Base-by-base conservation (phyloP, 2,329 filamentous ascomycete genomes). In the Sordariomycetes sp. region DNA sequence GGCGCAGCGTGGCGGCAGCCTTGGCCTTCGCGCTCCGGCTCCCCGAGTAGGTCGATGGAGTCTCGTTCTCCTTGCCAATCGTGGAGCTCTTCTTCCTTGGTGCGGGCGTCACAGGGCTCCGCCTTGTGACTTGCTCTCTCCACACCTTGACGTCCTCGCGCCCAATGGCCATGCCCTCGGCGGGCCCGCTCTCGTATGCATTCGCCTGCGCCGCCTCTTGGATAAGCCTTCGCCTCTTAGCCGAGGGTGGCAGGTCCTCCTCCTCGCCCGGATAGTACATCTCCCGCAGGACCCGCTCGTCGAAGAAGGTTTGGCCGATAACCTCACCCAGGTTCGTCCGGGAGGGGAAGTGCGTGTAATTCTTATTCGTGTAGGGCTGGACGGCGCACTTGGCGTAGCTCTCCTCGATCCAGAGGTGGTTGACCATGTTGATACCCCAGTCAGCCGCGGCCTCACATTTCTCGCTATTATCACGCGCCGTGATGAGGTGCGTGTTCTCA, bases 391-490 rank as follows among this genome's bases (percentile, higher is more conserved):
- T 90, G 1, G 93, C 90, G 68, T 97, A 99, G 71, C 91, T 95
- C 68, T 99, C 94, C 71, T 99, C 94, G 53, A 99, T 80, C 94
- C 94, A 99, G 1, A 99, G 79, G 69, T 99, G 94, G 69, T 97
- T 99, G 65, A 96, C 77, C 65, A 96, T 87, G 59, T 90, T 77
- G 58, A 97, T 86, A 57, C 88, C 87, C 94, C 94, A 99, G 72
- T 97, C 94, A 61, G 84, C 82, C 0, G 94, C 94, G 1, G 94
- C 94, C 43, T 88, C 86, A 69, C 89, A 97, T 72, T 99, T 99
- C 68, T 97, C 94, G 67, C 93, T 95, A 59, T 85, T 84, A 60
- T 87, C 85, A 65, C 96, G 88, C 4, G 94, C 94, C 0, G 93
- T 96, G 65, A 99, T 87, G 1, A 99, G 81, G 72, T 99, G 94